Base-by-base conservation (phyloP, 768 basidiomycete species). In the Lactarius tabidus region DNA sequence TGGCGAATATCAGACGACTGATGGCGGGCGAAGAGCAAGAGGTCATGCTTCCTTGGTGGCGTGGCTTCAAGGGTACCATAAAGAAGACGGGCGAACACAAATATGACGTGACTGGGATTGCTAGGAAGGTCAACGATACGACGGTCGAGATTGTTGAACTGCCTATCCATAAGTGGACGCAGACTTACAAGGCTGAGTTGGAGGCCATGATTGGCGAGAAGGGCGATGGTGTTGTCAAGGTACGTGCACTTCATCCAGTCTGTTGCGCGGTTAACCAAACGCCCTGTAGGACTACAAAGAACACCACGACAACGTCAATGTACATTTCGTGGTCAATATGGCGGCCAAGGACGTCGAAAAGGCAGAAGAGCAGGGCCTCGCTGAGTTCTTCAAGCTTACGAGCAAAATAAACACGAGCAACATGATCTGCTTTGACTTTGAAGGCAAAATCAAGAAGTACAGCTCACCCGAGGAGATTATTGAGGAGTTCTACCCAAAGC, bases 381-480 rank as follows among this genome's bases (percentile, higher is more conserved):
- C 87, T 36, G 95, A 97, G 75, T 91, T 85, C 74, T 98, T 99
- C 87, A 96, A 94, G 77, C 79, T 98, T 67, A 86, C 86, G 17
- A 77, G 82, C 55, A 91, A 95, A 75, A 77, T 99, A 75, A 90
- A 82, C 75, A 97, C 93, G 18, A 84, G 85, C 74, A 99, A 99
- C 79, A 98, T 99, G 97, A 97, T 98, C 20, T 95, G 93, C 77
- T 99, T 99, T 75, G 96, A 99, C 76, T 84, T 91, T 66, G 91
- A 95, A 20, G 89, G 93, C 70, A 97, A 96, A 80, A 96, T 99
- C 78, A 93, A 88, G 79, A 95, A 88, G 77, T 98, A 98, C 75
- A 79, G 84, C 20, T 84, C 87, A 0, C 86, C 97, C 0, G 97
- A 98, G 73, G 90, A 95, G 69, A 92, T 99, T 60, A 75, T 98